Base-by-base conservation (phyloP, 2,329 filamentous ascomycete species). In the Colletotrichum sojae region DNA sequence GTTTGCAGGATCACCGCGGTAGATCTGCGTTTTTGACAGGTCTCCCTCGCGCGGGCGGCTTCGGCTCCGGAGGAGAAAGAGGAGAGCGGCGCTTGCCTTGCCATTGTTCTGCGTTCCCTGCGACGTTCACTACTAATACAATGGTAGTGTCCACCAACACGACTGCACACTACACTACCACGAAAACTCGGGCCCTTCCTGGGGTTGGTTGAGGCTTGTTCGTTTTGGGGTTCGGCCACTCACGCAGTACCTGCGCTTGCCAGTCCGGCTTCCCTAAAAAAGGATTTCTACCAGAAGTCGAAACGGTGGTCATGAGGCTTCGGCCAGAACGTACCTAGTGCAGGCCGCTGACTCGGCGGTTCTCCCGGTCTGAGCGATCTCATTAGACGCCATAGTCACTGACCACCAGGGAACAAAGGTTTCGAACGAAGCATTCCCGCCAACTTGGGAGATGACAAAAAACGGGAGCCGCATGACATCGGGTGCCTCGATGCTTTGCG, bases 11-110 rank as follows among this genome's bases (percentile, higher is more conserved):
- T 68, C 63, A 63, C 52, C 54, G 53, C 67, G 64, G 67, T 69
- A 63, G 67, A 70, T 70, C 67, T 70, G 48, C 67, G 57, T 58
- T 66, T 61, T 68, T 70, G 67, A 70, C 67, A 70, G 67, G 57
- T 69, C 63, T 67, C 51, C 45, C 62, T 69, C 56, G 45, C 63
- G 36, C 67, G 55, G 67, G 52, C 67, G 62, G 62, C 62, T 69
- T 57, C 67, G 67, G 67, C 67, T 61, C 63, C 56, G 56, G 62
- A 53, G 31, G 31, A 43, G 6, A 36, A 10, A 36, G 45, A 18
- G 16, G 49, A 36, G 62, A 4, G 22, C 22, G 22, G 22, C 22
- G 22, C 22, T 25, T 25, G 22, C 22, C 62, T 53, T 60, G 62
- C 51, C 62, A 52, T 49, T 48, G 49, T 60, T 60, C 51, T 61